Percentiles rank a stretch among this genome's conserved stretches.
Evolutionary conservation across 2,329 filamentous ascomycete species (phyloP).

Genomic region (Domatiomyces globalis): DNA sequence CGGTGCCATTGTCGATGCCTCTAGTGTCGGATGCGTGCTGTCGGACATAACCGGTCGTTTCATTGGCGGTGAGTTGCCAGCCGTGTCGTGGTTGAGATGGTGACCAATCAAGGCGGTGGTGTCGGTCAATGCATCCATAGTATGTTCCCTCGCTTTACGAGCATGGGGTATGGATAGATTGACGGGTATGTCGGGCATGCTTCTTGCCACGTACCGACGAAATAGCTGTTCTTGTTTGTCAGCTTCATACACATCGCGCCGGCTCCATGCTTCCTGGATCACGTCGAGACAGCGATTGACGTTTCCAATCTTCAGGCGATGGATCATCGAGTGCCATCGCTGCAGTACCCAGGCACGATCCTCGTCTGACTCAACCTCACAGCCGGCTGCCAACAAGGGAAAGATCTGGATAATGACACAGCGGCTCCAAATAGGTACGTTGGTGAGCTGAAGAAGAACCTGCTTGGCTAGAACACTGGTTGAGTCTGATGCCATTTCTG

Average conservation of each 20-base stretch:
- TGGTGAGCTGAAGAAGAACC: constrained; percentile 47
- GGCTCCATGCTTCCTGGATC: constrained; percentile 51
- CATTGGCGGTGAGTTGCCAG: not conserved
- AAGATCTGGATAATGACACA: constrained; percentile 57
- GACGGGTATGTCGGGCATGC: constrained; percentile 30
- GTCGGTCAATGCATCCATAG: not conserved
- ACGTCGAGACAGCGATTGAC: constrained; percentile 53
- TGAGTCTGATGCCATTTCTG: constrained; percentile 48
- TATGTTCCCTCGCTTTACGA: not conserved
- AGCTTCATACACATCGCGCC: constrained; percentile 41
- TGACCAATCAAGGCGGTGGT: not conserved
- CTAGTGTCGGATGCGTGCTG: not conserved
- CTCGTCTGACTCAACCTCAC: constrained; percentile 43
- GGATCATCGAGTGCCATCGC: constrained; percentile 47
- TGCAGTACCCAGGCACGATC: constrained; percentile 50
- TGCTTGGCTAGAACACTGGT: constrained; percentile 47
- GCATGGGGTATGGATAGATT: not conserved
- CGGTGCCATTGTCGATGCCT: not conserved
- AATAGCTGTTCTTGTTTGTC: constrained; percentile 26
- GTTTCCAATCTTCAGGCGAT: constrained; percentile 52
- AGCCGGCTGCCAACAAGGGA: constrained; percentile 53
- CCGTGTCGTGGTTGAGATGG: not conserved
- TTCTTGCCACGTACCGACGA: constrained; percentile 34
- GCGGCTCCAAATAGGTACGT: constrained; percentile 47
- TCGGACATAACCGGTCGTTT: constrained; percentile 1